These are phyloP conservation scores for Platanus orientalis DNA, from an alignment of 164 flowering plant species.

Conservation along the genomic window DNA sequence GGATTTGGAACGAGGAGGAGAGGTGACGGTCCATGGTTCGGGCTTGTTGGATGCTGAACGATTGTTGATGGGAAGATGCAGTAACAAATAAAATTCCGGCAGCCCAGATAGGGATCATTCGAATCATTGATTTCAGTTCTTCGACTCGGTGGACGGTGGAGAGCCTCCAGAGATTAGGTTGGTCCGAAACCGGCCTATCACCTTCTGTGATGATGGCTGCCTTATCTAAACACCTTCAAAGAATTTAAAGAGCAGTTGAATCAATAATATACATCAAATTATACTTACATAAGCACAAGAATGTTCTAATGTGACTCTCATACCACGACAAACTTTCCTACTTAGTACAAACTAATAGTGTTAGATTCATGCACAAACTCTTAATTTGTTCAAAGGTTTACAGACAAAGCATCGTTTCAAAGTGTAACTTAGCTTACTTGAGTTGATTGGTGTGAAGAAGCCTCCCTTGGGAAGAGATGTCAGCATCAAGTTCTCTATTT, in stretches of 20 bases:
- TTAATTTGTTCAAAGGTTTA: too few species aligned
- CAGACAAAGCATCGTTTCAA: too few species aligned
- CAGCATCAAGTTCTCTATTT: constrained; percentile 52
- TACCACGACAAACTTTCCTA: too few species aligned
- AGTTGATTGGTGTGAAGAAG: constrained; percentile 56
- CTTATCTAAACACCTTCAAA: constrained; percentile 13
- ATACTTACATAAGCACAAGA: too few species aligned
- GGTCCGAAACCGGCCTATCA: background rate
- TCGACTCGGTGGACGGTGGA: constrained; percentile 23
- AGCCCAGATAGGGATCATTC: constrained; percentile 22
- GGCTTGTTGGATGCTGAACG: constrained; percentile 22
- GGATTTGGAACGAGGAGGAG: constrained; percentile 15
- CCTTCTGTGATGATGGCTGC: constrained; percentile 16
- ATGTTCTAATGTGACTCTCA: too few species aligned
- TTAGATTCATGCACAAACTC: too few species aligned
- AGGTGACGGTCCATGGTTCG: constrained; percentile 24
- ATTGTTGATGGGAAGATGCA: constrained; percentile 14
- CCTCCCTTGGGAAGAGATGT: constrained; percentile 43
- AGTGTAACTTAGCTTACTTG: constrained; percentile 41
- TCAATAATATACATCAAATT: too few species aligned
- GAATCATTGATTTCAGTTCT: constrained; percentile 21
- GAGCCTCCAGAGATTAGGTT: constrained; percentile 19
- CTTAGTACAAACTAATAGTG: too few species aligned
- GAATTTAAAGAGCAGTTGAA: too few species aligned
- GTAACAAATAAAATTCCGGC: constrained; percentile 13